Evolutionary conservation across 495 filamentous ascomycete species (phyloP).

Genomic region (Neurospora sp.): DNA sequence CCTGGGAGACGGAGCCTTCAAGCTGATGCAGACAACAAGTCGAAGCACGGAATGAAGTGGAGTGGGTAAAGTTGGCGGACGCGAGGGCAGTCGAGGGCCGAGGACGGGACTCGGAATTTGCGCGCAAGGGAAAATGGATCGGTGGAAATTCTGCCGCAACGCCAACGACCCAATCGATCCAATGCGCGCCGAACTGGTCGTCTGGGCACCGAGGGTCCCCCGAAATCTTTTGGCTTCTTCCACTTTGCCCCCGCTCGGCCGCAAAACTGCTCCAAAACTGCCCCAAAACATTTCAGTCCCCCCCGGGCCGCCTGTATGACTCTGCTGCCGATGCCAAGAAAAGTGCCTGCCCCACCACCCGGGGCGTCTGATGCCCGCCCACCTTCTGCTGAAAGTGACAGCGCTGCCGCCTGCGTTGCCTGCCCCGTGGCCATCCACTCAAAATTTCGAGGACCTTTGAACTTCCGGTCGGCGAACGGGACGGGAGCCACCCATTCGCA

Average conservation of each 20-base stretch:
- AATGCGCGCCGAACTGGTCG: background rate
- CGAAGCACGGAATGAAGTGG: background rate
- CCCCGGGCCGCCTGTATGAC: background rate
- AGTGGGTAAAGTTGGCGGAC: background rate
- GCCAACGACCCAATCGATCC: background rate
- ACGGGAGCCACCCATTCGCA: background rate
- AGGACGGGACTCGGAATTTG: slow-evolving; percentile 3
- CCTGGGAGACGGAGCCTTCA: slow-evolving; percentile 6
- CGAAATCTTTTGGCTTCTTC: background rate
- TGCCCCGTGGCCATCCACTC: background rate
- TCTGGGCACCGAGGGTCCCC: background rate
- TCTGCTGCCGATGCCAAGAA: background rate
- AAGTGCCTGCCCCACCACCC: background rate
- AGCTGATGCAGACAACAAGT: slow-evolving; percentile 9
- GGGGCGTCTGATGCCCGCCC: background rate
- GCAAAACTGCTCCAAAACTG: background rate
- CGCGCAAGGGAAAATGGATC: slow-evolving; percentile 1
- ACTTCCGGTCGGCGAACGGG: background rate
- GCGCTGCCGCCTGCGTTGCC: background rate
- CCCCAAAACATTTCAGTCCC: background rate
- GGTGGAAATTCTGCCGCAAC: slow-evolving; percentile 3
- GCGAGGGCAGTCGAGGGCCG: background rate
- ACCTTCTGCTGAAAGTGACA: background rate
- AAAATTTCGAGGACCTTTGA: background rate
- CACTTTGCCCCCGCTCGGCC: background rate